phyloP scores from a whole-genome alignment of 1,139 yeast species.

The Lipomyces yarrowii region DNA sequence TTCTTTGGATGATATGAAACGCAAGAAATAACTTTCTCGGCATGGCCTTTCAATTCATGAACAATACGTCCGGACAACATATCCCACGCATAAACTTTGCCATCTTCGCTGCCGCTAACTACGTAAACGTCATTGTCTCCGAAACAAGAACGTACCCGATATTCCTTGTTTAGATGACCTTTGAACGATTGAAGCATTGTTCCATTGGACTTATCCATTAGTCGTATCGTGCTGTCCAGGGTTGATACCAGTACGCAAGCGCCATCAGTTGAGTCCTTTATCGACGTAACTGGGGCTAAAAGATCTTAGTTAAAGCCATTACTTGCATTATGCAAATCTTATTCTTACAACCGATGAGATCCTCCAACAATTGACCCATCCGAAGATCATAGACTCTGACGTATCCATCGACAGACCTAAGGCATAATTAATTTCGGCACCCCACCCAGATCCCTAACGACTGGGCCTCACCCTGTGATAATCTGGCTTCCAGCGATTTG shows the following conservation, averaged over 20 bases:
- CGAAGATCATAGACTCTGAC: slow-evolving; percentile 44
- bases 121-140: slow-evolving; percentile 64
- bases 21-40: slow-evolving; percentile 30
- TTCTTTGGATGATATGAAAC: slow-evolving; percentile 31
- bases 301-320: neutral
- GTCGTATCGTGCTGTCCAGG: slow-evolving; percentile 38
- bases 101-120: slow-evolving; percentile 88
- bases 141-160: slow-evolving; percentile 37
- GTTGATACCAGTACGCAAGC: slow-evolving; percentile 38
- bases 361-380: slow-evolving; percentile 39
- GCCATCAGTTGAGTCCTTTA: slow-evolving; percentile 33
- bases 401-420: slow-evolving; percentile 43
- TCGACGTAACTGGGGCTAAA: slow-evolving; percentile 40
- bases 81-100: slow-evolving; percentile 87
- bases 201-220: slow-evolving; percentile 39
- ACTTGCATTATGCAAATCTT: neutral
- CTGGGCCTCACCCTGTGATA: slow-evolving; percentile 38
- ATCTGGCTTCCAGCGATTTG: slow-evolving; percentile 35
- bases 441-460: neutral
- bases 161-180: slow-evolving; percentile 40
- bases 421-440: neutral
- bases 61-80: slow-evolving; percentile 59
- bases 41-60: slow-evolving; percentile 28
- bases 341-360: slow-evolving; percentile 37
- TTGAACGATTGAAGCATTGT: slow-evolving; percentile 36